phyloP scores from a whole-genome alignment of 2,329 filamentous ascomycete species.

The Dactylellina sp. region DNA sequence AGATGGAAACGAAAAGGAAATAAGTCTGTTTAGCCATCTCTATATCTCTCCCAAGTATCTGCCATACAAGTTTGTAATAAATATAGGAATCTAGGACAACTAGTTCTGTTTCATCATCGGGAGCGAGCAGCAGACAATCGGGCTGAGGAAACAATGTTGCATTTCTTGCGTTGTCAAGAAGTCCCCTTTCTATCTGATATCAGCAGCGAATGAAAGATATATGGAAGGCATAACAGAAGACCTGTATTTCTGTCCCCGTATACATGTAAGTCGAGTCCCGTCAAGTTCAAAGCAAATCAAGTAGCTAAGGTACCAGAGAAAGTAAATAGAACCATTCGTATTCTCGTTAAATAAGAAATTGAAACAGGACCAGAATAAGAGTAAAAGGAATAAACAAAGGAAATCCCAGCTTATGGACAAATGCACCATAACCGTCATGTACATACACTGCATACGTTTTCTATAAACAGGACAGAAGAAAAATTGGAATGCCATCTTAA shows the following conservation, averaged over 20 bases:
- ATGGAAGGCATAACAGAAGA: too few relatives aligned
- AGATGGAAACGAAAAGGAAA: too few relatives aligned
- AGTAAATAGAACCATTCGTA: conserved; percentile 24
- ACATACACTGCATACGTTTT: conserved; percentile 6
- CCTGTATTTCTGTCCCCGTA: neutral
- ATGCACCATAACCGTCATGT: conserved; percentile 9
- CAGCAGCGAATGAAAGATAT: neutral
- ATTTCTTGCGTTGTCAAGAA: conserved; percentile 40
- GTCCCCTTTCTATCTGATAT: too few relatives aligned
- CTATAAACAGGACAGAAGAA: neutral
- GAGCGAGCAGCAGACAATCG: neutral
- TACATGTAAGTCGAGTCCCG: neutral
- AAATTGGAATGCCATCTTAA: neutral
- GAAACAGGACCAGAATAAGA: neutral
- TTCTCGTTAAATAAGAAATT: neutral
- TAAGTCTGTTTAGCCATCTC: too few relatives aligned
- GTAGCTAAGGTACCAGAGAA: neutral
- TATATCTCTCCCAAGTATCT: too few relatives aligned
- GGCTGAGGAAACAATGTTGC: conserved; percentile 18
- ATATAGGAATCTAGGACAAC: too few relatives aligned
- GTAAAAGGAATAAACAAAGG: neutral
- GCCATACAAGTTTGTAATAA: too few relatives aligned
- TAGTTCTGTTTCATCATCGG: too few relatives aligned
- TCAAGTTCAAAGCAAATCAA: neutral
- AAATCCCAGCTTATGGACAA: neutral